A percentile compares a stretch with the other conserved stretches of the same genome.
Evolutionary conservation across 495 filamentous ascomycete species (phyloP).

Genomic region (Tetracladium marchalianum): DNA sequence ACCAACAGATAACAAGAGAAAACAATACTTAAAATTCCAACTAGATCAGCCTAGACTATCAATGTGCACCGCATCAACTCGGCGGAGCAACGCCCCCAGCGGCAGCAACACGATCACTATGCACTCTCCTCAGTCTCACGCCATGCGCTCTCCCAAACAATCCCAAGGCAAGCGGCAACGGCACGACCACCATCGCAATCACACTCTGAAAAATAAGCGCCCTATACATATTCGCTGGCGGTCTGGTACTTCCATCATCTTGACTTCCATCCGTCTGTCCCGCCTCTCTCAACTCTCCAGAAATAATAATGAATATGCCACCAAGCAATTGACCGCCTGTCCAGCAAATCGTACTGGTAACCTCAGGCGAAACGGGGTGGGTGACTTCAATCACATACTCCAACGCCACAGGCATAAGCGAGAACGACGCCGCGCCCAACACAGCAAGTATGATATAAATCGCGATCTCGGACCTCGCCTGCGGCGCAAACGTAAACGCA

Average conservation of each 20-base stretch:
- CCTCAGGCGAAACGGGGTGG: constrained; percentile 78
- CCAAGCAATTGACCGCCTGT: constrained; percentile 70
- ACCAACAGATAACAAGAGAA: too few species aligned
- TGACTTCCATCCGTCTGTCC: constrained; percentile 23
- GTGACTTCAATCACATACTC: constrained; percentile 83
- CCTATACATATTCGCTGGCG: constrained; percentile 58
- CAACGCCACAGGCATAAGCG: constrained; percentile 70
- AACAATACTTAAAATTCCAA: too few species aligned
- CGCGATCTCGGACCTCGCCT: constrained; percentile 53
- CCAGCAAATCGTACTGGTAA: constrained; percentile 78
- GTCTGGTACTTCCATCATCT: constrained; percentile 29
- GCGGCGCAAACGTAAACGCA: constrained; percentile 70
- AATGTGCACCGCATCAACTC: too few species aligned
- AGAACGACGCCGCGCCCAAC: constrained; percentile 74
- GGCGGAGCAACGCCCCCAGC: too few species aligned
- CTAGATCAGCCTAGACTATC: too few species aligned
- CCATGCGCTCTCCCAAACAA: constrained; percentile 46
- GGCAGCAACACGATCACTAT: constrained; percentile 30
- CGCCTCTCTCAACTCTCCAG: constrained; percentile 62
- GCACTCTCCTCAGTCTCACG: constrained; percentile 45
- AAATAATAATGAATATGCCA: constrained; percentile 71
- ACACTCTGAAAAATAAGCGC: constrained; percentile 75
- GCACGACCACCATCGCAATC: constrained; percentile 50
- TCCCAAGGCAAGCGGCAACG: constrained; percentile 58
- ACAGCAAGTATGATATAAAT: constrained; percentile 64